Base-by-base conservation (phyloP, 306 rosid genomes). In the Calophaca sinica region DNA sequence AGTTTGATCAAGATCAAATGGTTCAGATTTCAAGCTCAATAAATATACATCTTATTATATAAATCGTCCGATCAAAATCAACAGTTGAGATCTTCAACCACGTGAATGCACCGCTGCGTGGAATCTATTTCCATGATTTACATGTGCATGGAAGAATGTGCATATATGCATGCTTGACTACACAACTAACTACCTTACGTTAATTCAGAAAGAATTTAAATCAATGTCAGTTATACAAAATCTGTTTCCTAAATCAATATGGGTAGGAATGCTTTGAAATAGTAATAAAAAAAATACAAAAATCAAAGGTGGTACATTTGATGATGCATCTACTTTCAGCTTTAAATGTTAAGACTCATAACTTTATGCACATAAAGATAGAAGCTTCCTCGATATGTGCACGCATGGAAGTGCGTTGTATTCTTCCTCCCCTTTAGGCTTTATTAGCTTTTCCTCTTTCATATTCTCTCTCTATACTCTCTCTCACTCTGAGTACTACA, bases 371-470 rank as follows among this genome's bases (percentile, higher is more conserved):
- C 87, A 82, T 89, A 89, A 88, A 88, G 90, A 83, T 83, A 89
- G 98, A 94, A 94, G 97, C 97, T 91, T 94, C 98, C 97, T 91
- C 94, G 98, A 86, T 84, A 86, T 84, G 62, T 79, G 88, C 81
- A 87, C 83, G 86, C 96, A 83, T 91, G 96, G 94, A 85, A 94
- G 98, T 94, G 98, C 98, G 97, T 88, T 88, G 89, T 86, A 88
- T 94, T 94, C 98, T 93, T 88, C 97, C 96, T 79, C n/a, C 76
- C 77, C 88, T 89, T 94, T 91, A 86, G 96, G 89, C 98, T 94
- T 94, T 92, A 90, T 76, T 81, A 81, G 31, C 97, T 84, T 93
- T 88, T 80, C 73, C 41, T 68, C 65, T 41, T 15, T 81, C 62
- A 6, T 15, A 74, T 28, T 31, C 45, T 41, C 70, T 11, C 71